These are phyloP conservation scores for Fusarium sp. DNA, from an alignment of 2,329 filamentous ascomycete species.

Conservation along the genomic window DNA sequence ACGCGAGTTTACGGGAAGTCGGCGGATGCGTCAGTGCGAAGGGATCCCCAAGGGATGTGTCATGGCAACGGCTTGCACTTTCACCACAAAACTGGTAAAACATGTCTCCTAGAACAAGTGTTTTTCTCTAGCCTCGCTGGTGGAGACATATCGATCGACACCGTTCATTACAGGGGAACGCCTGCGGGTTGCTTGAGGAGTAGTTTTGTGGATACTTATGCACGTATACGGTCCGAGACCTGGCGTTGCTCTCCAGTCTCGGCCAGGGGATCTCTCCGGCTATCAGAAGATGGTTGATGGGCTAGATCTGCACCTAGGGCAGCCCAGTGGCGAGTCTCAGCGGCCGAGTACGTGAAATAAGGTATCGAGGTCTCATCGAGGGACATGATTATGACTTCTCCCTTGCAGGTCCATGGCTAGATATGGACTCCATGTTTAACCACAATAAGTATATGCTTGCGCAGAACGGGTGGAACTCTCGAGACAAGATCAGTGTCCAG, in stretches of 20 bases:
- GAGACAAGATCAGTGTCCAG: neutral
- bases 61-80: neutral
- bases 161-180: neutral
- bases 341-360: neutral
- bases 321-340: neutral
- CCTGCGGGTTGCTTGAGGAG: neutral
- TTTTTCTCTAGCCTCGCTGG: neutral
- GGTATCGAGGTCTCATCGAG: neutral
- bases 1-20: neutral
- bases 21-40: neutral
- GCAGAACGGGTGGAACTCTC: neutral
- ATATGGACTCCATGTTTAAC: neutral
- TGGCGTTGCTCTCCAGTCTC: constrained; percentile 6
- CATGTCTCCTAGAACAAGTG: constrained; percentile 7
- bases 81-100: neutral
- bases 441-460: neutral
- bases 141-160: neutral
- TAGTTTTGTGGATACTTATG: constrained; percentile 8
- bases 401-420: neutral
- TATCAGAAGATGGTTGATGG: neutral
- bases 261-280: neutral
- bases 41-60: neutral
- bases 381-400: neutral
- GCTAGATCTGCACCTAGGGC: constrained; percentile 3
- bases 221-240: neutral